These are phyloP conservation scores for Colletotrichum abscissum DNA, from an alignment of 2,329 filamentous ascomycete genomes.

Conservation along the genomic window DNA sequence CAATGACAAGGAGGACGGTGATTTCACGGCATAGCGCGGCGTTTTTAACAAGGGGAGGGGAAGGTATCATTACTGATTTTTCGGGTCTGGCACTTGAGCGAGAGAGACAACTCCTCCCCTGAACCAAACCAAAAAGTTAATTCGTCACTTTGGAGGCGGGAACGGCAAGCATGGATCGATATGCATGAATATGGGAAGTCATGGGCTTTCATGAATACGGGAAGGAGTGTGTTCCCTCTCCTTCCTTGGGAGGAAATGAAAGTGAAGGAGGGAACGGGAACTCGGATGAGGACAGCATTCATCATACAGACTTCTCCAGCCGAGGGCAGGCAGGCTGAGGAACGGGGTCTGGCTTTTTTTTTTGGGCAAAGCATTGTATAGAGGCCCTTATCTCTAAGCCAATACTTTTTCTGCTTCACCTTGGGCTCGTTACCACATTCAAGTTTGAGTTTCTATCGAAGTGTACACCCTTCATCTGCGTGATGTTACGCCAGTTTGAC, in stretches of 20 bases:
- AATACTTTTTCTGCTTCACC: not conserved
- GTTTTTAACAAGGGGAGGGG: conserved; percentile 1
- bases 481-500: not conserved
- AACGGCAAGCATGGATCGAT: not conserved
- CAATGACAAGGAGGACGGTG: not conserved
- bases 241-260: not conserved
- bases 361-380: not conserved
- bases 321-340: not conserved
- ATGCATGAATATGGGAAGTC: not conserved
- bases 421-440: not conserved
- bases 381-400: not conserved
- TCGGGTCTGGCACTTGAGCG: not conserved
- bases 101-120: not conserved
- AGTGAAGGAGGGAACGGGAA: too few species aligned
- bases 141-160: not conserved
- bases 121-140: not conserved
- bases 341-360: not conserved
- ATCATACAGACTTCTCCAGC: not conserved
- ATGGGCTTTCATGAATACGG: not conserved
- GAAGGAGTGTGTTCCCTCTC: not conserved
- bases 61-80: not conserved
- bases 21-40: conserved; percentile 37
- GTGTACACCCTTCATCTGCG: not conserved
- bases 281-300: not conserved
- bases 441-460: not conserved